Conservation (phyloP, 257 asterid species). For the Nicotiana paniculata region DNA sequence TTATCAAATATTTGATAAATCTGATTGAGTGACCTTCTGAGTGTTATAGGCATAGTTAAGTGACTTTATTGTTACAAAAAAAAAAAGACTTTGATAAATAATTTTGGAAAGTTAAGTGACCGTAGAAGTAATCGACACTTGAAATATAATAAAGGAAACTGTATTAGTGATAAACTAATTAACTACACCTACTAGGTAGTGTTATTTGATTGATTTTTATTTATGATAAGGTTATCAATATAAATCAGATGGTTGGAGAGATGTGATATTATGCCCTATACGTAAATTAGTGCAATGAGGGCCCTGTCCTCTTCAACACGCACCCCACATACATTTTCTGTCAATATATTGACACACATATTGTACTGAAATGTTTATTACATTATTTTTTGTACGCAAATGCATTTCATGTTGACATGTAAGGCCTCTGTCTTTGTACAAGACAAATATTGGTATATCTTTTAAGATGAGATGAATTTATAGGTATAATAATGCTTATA, state of each 20-base stretch:
- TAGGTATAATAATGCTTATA: not conserved
- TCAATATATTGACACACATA: not conserved
- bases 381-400: not conserved
- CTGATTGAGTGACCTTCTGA: no score
- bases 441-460: not conserved
- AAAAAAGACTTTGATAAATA: no score
- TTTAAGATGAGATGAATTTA: not conserved
- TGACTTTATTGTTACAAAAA: no score
- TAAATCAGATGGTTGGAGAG: slow-evolving; percentile 5
- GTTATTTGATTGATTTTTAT: not conserved
- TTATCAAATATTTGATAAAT: no score
- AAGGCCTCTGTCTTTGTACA: not conserved
- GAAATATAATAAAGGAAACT: not conserved
- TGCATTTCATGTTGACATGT: slow-evolving; percentile 4
- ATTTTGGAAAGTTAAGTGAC: no score
- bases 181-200: not conserved
- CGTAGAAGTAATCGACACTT: no score
- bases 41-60: no score
- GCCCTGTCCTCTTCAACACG: not conserved
- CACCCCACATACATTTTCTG: not conserved
- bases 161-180: not conserved
- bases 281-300: not conserved
- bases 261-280: not conserved
- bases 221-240: not conserved
- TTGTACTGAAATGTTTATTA: not conserved